These are phyloP conservation scores for Narthecium ossifragum DNA, from an alignment of 106 monocot genomes.

Conservation along the genomic window DNA sequence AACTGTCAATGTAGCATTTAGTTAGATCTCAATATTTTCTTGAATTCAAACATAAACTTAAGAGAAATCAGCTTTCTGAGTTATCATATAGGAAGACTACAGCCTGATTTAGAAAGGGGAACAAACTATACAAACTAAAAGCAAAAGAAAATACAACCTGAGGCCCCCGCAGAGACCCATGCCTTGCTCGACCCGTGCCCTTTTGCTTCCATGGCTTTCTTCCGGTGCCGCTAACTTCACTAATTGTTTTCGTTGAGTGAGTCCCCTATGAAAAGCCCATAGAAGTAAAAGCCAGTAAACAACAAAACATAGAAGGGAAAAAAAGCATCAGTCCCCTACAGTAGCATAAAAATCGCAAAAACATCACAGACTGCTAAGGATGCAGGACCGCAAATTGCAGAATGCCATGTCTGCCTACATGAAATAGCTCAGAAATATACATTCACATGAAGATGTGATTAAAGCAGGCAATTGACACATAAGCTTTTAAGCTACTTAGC, in stretches of 20 bases:
- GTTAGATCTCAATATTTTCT: neutral
- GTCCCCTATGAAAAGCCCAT: conserved; percentile 54
- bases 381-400: too few species aligned
- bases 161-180: conserved; percentile 87
- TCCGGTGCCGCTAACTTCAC: conserved; percentile 93
- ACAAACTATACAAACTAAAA: too few species aligned
- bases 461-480: too few species aligned
- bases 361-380: too few species aligned
- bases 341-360: too few species aligned
- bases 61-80: neutral
- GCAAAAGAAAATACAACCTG: conserved; percentile 41
- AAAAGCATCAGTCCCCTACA: too few species aligned
- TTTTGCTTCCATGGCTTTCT: conserved; percentile 88
- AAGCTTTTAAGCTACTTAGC: too few species aligned
- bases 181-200: conserved; percentile 93
- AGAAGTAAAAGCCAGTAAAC: neutral
- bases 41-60: neutral
- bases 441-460: too few species aligned
- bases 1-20: conserved; percentile 56
- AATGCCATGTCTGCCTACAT: too few species aligned
- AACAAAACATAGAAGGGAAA: too few species aligned
- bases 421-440: too few species aligned
- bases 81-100: neutral
- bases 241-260: conserved; percentile 92
- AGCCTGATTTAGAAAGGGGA: too few species aligned